Evolutionary conservation across 805 yeast genomes (phyloP).

Genomic region (Lipomyces sp.): DNA sequence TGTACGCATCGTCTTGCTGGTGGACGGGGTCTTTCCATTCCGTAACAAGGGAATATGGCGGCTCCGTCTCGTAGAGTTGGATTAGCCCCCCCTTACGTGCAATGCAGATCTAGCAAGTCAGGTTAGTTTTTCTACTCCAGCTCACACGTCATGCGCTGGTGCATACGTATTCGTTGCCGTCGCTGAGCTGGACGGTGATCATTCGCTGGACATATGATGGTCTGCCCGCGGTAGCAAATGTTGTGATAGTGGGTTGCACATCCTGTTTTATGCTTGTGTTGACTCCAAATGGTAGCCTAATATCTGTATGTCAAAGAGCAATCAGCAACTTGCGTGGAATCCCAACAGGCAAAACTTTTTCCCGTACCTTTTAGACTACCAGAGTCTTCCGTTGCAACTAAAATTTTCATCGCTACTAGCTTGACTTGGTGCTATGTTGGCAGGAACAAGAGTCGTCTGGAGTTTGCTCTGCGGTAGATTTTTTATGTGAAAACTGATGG

Average conservation of each 20-base stretch:
- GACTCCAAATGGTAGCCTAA: constrained; percentile 62
- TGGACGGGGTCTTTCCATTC: constrained; percentile 16
- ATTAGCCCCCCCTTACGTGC: constrained; percentile 34
- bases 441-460: no score
- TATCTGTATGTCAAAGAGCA: no score
- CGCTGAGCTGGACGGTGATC: constrained; percentile 10
- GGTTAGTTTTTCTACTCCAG: neutral
- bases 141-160: no score
- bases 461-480: no score
- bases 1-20: constrained; percentile 20
- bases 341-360: no score
- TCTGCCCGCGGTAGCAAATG: constrained; percentile 43
- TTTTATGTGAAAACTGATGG: no score
- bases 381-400: constrained; percentile 52
- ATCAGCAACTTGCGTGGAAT: no score
- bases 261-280: constrained; percentile 75
- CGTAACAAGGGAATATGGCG: constrained; percentile 24
- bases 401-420: constrained; percentile 47
- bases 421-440: no score
- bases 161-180: constrained; percentile 42
- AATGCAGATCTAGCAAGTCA: constrained; percentile 21
- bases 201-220: constrained; percentile 25
- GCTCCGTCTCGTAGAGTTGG: constrained; percentile 25
- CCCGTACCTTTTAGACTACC: constrained; percentile 47
- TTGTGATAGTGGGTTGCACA: constrained; percentile 56